A percentile compares a stretch with the other conserved stretches of the same genome.
Evolutionary conservation across 78 protist genomes (phyloP).

Genomic region (Salpingoeca rosetta): DNA sequence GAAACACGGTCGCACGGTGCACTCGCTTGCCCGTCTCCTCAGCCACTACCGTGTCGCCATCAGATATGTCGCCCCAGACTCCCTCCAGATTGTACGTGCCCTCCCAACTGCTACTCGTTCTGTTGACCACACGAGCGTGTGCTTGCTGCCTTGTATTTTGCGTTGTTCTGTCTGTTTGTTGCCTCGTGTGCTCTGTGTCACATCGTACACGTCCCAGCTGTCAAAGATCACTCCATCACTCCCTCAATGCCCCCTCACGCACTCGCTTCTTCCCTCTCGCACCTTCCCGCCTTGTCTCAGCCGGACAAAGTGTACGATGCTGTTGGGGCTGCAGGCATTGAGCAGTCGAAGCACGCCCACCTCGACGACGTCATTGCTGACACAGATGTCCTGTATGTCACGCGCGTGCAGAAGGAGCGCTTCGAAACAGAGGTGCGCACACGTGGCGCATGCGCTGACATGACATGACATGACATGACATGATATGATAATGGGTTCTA

Average conservation of each 20-base stretch:
- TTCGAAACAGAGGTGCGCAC: conserved; percentile 22
- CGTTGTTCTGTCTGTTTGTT: too few relatives aligned
- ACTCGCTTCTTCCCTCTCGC: background rate
- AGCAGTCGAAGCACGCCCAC: background rate
- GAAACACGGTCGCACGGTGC: conserved; percentile 65
- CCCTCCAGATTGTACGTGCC: conserved; percentile 21
- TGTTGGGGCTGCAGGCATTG: conserved; percentile 26
- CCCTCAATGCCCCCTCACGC: conserved; percentile 7
- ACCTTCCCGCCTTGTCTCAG: too few relatives aligned
- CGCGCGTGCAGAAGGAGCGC: conserved; percentile 84
- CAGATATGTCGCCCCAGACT: conserved; percentile 33
- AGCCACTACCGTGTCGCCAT: conserved; percentile 49
- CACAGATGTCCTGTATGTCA: conserved; percentile 83
- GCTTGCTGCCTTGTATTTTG: too few relatives aligned
- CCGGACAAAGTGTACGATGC: conserved; percentile 31
- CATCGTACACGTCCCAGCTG: too few relatives aligned
- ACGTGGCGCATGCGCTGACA: too few relatives aligned
- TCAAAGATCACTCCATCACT: too few relatives aligned
- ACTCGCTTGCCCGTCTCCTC: conserved; percentile 56
- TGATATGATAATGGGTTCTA: too few relatives aligned
- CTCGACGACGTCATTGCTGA: conserved; percentile 35
- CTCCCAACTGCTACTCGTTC: too few relatives aligned
- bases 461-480: too few relatives aligned
- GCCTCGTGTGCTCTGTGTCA: too few relatives aligned
- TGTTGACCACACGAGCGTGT: too few relatives aligned